Evolutionary conservation across 2,329 filamentous ascomycete genomes (phyloP).

Genomic region (Pseudophaeomoniella oleicola): DNA sequence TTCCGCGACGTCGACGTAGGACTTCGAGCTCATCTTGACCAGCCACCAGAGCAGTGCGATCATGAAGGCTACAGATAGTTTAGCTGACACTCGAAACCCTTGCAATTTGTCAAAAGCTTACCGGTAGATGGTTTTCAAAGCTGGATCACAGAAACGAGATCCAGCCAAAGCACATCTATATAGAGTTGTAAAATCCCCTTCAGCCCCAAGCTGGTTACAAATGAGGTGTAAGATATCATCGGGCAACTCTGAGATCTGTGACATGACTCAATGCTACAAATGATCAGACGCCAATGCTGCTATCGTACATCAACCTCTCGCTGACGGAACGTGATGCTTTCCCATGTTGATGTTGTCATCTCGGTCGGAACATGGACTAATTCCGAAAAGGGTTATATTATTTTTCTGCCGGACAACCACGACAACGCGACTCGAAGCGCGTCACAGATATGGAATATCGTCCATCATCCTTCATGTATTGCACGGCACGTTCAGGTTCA

Average conservation of each 20-base stretch:
- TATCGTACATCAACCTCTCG: too few relatives aligned
- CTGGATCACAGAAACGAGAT: constrained; percentile 41
- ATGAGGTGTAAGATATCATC: constrained; percentile 21
- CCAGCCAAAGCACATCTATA: constrained; percentile 44
- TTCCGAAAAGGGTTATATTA: too few relatives aligned
- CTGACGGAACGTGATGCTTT: too few relatives aligned
- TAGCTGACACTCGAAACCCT: background rate
- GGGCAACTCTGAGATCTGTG: constrained; percentile 5
- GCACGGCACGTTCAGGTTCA: too few relatives aligned
- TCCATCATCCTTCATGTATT: too few relatives aligned
- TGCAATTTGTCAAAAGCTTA: constrained; percentile 18
- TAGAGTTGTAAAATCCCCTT: constrained; percentile 44
- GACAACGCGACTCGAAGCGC: too few relatives aligned
- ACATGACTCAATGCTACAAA: too few relatives aligned
- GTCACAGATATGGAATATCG: too few relatives aligned
- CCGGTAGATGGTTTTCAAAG: constrained; percentile 50
- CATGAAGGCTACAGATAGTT: constrained; percentile 6
- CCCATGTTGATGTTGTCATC: too few relatives aligned
- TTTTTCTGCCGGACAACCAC: too few relatives aligned
- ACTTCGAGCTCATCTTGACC: constrained; percentile 11
- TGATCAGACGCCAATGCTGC: too few relatives aligned
- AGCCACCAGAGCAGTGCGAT: constrained; percentile 10
- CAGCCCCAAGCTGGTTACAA: constrained; percentile 41
- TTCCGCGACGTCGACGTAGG: constrained; percentile 4
- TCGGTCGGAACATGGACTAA: too few relatives aligned